These are phyloP conservation scores for Saccharomycopsis vini DNA, from an alignment of 805 yeast species.

Conservation along the genomic window DNA sequence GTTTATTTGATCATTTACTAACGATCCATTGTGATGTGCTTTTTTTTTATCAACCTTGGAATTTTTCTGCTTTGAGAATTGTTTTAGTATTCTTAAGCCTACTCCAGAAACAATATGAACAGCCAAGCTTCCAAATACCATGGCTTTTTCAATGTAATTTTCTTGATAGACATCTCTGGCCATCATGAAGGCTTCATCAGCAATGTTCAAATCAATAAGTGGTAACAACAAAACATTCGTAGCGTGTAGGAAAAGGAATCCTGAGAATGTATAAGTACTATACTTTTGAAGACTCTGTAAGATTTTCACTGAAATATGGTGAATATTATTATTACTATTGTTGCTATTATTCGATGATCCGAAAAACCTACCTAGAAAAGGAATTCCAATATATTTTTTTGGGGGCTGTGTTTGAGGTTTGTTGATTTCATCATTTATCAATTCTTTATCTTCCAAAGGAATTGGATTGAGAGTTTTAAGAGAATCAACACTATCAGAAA, in stretches of 20 bases:
- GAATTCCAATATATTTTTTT: too few relatives aligned
- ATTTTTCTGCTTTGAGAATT: conserved; percentile 22
- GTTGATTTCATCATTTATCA: too few relatives aligned
- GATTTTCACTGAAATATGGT: too few relatives aligned
- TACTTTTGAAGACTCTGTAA: conserved; percentile 38
- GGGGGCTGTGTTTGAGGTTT: too few relatives aligned
- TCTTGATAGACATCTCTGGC: conserved; percentile 55
- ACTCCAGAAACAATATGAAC: conserved; percentile 50
- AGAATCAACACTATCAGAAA: conserved; percentile 16
- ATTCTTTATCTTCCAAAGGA: too few relatives aligned
- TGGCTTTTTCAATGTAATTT: conserved; percentile 38
- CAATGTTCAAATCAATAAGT: conserved; percentile 30
- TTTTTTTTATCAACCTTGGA: conserved; percentile 21
- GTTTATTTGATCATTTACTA: conserved; percentile 20
- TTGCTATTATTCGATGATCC: too few relatives aligned
- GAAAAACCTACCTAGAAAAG: too few relatives aligned
- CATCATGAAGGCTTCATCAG: conserved; percentile 49
- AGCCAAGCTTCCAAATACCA: conserved; percentile 39
- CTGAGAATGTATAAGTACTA: conserved; percentile 48
- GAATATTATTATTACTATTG: too few relatives aligned
- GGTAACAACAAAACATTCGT: conserved; percentile 49
- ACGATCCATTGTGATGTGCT: conserved; percentile 17
- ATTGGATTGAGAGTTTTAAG: neutral
- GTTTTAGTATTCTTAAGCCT: conserved; percentile 32
- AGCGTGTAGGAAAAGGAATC: conserved; percentile 51